phyloP scores from a whole-genome alignment of 176 grass and related monocot genomes.

The Triticum dicoccoides region DNA sequence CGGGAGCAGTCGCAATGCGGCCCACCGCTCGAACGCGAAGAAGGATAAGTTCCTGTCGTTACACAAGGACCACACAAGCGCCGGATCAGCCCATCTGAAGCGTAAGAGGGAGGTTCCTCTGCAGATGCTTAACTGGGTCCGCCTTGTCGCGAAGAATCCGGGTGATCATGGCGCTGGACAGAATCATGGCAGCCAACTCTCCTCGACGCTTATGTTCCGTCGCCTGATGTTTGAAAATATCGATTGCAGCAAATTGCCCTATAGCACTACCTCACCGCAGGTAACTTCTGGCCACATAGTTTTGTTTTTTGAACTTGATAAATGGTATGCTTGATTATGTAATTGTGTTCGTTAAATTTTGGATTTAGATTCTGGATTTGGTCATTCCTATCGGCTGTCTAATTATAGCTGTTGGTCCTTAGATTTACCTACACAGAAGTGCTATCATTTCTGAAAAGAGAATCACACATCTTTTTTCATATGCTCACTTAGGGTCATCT shows the following conservation, averaged over 20 bases:
- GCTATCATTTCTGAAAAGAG: background rate
- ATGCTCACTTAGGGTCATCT: background rate
- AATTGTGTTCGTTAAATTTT: background rate
- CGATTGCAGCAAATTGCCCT: background rate
- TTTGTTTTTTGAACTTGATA: background rate
- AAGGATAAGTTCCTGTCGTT: conserved; percentile 19
- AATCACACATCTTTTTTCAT: background rate
- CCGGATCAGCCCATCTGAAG: conserved; percentile 22
- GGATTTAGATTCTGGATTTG: background rate
- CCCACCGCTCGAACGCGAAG: background rate
- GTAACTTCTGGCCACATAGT: background rate
- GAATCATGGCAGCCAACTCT: background rate
- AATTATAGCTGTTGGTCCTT: background rate
- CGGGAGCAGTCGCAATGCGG: background rate
- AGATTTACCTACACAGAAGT: background rate
- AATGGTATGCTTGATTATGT: conserved; percentile 6
- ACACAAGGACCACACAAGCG: background rate
- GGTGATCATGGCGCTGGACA: background rate
- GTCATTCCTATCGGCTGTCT: background rate
- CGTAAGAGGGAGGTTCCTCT: conserved; percentile 27
- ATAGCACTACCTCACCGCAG: conserved; percentile 1
- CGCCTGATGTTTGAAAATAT: conserved; percentile 25
- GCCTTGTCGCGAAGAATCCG: conserved; percentile 36
- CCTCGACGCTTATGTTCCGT: background rate
- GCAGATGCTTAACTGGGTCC: conserved; percentile 37